Evolutionary conservation across 257 asterid species (phyloP), one percentile per base, ranked within the genome.

Genomic region (Scutellaria barbata): DNA sequence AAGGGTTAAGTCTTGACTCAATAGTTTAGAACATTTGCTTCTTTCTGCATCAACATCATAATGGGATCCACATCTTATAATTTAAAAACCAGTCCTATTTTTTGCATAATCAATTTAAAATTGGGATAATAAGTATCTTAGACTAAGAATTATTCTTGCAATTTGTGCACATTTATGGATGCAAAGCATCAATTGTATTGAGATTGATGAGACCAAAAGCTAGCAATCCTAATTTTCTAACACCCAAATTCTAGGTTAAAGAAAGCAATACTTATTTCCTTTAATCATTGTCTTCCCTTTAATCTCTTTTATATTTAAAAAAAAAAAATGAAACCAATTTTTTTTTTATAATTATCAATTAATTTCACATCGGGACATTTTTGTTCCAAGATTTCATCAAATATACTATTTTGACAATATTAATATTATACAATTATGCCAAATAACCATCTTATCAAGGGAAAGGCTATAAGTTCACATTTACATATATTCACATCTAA

Each of bases 131-230:
- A 8, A 64, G 9, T 63, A 47, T 65, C 3, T 25, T 30, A 59
- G 50, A 14, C 8, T 52, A 25, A 4, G 33, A 64, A 56, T 37
- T 30, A 9, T 30, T 67, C 30, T 75, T 42, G 72, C 47, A 11
- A 52, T 52, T 33, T 68, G 70, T 67, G 74, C 65, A 42, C 22
- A 66, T 66, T 48, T 50, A 48, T 48, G 53, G 22, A 46, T 45
- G 30, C 70, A 58, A 74, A 30, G 25, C 46, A 16, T 10, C 3
- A 41, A 55, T 37, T 2, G 5, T 68, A 25, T 68, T 59, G 79
- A 51, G 71, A 59, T 75, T 52, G 62, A 30, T 50, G 74, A 66
- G 25, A 43, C 65, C 57, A 39, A 75, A 67, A 75, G 75, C 20
- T 40, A 52, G 30, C 75, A 50, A 48, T 11, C 65, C 65, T 43